Conservation (phyloP, 1,284 basidiomycete species). For the Trichosporon faecale region DNA sequence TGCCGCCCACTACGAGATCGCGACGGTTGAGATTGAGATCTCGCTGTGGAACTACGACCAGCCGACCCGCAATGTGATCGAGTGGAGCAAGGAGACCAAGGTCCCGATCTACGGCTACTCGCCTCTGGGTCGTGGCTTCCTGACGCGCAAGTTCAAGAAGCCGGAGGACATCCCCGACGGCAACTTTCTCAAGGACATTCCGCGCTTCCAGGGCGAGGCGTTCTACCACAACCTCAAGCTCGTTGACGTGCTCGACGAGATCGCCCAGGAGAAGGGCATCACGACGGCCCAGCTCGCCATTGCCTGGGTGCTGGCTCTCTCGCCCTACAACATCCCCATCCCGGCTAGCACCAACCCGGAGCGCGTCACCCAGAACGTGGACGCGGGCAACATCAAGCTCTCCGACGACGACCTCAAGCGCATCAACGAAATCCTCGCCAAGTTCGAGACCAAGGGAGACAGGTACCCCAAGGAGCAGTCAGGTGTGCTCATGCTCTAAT, state of each 20-base stretch:
- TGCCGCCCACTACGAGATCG: conserved; percentile 34
- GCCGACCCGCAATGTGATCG: conserved; percentile 52
- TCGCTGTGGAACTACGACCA: conserved; percentile 58
- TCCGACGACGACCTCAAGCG: conserved; percentile 49
- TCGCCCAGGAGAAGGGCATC: conserved; percentile 58
- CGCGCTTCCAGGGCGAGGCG: conserved; percentile 53
- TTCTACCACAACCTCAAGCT: conserved; percentile 60
- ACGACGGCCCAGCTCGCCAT: conserved; percentile 62
- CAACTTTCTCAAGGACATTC: conserved; percentile 30
- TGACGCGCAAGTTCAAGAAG: conserved; percentile 58
- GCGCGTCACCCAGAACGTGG: conserved; percentile 57
- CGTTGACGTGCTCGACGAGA: conserved; percentile 54
- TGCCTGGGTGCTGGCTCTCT: conserved; percentile 60
- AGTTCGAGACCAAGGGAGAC: conserved; percentile 36
- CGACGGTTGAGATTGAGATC: conserved; percentile 59
- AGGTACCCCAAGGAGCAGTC: conserved; percentile 30
- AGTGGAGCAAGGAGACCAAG: conserved; percentile 54
- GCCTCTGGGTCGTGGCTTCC: conserved; percentile 62
- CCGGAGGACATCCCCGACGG: conserved; percentile 58
- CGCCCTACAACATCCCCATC: conserved; percentile 58
- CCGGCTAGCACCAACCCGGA: conserved; percentile 57
- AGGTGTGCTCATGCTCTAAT: conserved; percentile 22
- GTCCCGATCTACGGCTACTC: conserved; percentile 61
- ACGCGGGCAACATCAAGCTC: conserved; percentile 54
- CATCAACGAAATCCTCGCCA: conserved; percentile 51